Base-by-base conservation (phyloP, 2,329 filamentous ascomycete species). In the Scytalidium lignicola region DNA sequence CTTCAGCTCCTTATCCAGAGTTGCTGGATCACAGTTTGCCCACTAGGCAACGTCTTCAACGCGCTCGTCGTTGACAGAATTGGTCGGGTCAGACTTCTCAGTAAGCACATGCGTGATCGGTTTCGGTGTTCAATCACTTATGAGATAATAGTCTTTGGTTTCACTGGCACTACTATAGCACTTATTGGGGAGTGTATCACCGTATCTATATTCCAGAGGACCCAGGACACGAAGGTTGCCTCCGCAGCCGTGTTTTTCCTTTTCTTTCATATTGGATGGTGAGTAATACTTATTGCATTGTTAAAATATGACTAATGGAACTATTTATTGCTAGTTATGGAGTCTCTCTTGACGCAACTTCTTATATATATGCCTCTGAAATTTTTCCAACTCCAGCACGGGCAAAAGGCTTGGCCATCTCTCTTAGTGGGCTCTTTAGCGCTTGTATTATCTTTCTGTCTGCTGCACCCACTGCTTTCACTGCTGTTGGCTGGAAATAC, bases 401-500 rank as follows among this genome's bases (percentile, higher is more conserved):
- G 21, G 86, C 89, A 29, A 86, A 88, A 58, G 89, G 89, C 71
- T 87, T 95, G 4, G 6, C 32, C 7, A n/a, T 37, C 32, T 37
- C 32, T 9, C 4, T 37, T 4, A 9, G 8, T 37, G 32, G 32
- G 4, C n/a, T 37, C 12, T 37, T 37, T n/a, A 37, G 26, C 26
- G 26, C 26, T 28, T 28, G 26, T 28, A 28, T 28, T 13, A 28
- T 28, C 26, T 28, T 28, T 28, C 13, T 28, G 26, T 28, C 26
- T 13, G 26, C 26, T 28, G 26, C 26, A 28, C 26, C 26, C 13
- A 28, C 26, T 28, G 26, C 26, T 28, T 28, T 28, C 13, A 28
- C 7, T 13, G 13, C 7, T 28, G 13, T 28, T 13, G 26, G 26
- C 26, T 28, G 26, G 26, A 28, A 28, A 28, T 28, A 28, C 26